Evolutionary conservation across 352 stramenopile genomes (phyloP).

Genomic region (Phytophthora uliginosa): DNA sequence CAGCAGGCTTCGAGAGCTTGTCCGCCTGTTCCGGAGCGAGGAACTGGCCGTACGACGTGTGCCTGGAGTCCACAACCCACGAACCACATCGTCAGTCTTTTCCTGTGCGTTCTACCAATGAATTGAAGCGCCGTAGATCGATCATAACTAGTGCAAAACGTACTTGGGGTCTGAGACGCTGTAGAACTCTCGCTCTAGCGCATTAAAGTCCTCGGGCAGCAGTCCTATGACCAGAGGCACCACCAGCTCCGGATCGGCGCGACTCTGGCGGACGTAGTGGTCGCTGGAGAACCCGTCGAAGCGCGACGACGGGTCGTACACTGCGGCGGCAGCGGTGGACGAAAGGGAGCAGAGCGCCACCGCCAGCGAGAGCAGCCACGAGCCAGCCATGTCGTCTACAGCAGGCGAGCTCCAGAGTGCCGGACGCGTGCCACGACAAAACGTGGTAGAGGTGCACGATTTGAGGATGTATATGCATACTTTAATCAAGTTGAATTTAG

Average conservation of each 20-base stretch:
- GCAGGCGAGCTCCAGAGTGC: constrained; percentile 6
- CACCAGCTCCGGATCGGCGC: constrained; percentile 45
- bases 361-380: constrained; percentile 30
- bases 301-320: constrained; percentile 15
- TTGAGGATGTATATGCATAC: constrained; percentile 11
- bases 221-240: constrained; percentile 71
- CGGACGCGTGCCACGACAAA: background rate
- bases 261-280: constrained; percentile 36
- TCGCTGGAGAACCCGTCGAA: constrained; percentile 47
- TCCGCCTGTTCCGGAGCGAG: constrained; percentile 56
- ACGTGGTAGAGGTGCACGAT: constrained; percentile 3
- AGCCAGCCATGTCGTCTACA: constrained; percentile 18
- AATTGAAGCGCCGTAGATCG: background rate
- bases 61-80: constrained; percentile 37
- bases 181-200: constrained; percentile 64
- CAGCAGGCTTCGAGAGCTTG: constrained; percentile 48
- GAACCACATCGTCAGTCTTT: background rate
- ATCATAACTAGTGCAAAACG: constrained; percentile 24
- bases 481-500: constrained; percentile 15
- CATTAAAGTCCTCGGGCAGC: constrained; percentile 54
- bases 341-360: constrained; percentile 17
- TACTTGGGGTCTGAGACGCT: constrained; percentile 67
- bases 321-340: background rate
- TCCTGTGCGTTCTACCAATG: background rate
- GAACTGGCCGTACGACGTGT: constrained; percentile 62